These are phyloP conservation scores for Conticribra weissflogii DNA, from an alignment of 108 stramenopile species.

Conservation along the genomic window DNA sequence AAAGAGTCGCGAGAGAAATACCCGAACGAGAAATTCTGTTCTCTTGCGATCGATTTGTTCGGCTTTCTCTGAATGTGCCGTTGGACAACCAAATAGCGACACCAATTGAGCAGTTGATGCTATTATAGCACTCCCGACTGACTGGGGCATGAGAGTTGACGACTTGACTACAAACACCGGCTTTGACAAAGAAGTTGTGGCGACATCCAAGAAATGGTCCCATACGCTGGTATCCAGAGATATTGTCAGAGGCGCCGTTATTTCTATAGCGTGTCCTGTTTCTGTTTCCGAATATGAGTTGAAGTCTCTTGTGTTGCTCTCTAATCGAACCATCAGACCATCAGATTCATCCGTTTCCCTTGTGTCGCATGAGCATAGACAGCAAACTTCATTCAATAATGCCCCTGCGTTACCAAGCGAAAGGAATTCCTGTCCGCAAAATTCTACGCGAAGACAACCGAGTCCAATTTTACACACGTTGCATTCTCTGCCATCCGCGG, in stretches of 20 bases:
- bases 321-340: neutral
- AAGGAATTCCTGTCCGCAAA: too few species aligned
- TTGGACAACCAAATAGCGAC: neutral
- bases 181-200: conserved; percentile 50
- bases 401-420: too few species aligned
- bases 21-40: neutral
- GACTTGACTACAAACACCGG: conserved; percentile 36
- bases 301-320: neutral
- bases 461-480: neutral
- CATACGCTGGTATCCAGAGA: conserved; percentile 44
- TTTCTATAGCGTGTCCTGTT: conserved; percentile 52
- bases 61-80: neutral
- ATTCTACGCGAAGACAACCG: too few species aligned
- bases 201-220: conserved; percentile 37
- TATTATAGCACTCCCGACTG: conserved; percentile 10
- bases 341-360: neutral
- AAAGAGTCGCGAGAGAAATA: conserved; percentile 3
- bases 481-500: neutral
- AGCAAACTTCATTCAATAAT: neutral
- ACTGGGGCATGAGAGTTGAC: conserved; percentile 11
- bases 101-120: conserved; percentile 5
- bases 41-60: neutral
- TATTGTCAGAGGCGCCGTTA: conserved; percentile 48
- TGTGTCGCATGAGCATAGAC: neutral
- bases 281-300: conserved; percentile 4